These are phyloP conservation scores for Psophocarpus tetragonolobus DNA, from an alignment of 306 rosid species.

Conservation along the genomic window DNA sequence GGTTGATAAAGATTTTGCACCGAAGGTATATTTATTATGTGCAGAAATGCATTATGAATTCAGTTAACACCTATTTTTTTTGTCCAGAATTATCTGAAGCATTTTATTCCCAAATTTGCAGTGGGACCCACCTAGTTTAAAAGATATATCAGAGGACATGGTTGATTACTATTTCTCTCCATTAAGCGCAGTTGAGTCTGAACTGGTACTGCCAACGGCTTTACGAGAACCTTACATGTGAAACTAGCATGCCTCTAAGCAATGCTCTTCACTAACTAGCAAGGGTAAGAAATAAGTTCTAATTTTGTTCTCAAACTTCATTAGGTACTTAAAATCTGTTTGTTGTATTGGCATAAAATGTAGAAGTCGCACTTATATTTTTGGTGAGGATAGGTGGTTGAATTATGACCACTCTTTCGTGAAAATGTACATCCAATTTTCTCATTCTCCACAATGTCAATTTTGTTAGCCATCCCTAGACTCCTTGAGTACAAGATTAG, in stretches of 20 bases:
- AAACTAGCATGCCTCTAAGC: conserved; percentile 14
- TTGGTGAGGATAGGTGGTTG: background rate
- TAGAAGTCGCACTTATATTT: background rate
- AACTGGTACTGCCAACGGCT: conserved; percentile 70
- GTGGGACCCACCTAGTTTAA: conserved; percentile 87
- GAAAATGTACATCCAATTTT: conserved; percentile 20
- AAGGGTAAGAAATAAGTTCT: conserved; percentile 29
- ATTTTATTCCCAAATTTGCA: conserved; percentile 45
- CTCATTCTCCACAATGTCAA: background rate
- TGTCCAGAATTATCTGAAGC: background rate
- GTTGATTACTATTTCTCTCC: conserved; percentile 70
- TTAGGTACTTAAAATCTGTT: background rate
- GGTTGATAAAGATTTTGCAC: conserved; percentile 89
- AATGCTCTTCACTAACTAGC: conserved; percentile 26
- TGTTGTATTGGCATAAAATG: conserved; percentile 35
- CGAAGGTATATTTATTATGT: conserved; percentile 63
- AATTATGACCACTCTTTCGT: background rate
- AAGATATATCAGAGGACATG: conserved; percentile 79
- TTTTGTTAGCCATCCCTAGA: background rate
- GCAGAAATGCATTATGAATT: background rate
- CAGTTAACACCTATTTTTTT: background rate
- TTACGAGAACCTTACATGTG: conserved; percentile 79
- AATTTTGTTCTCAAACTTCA: background rate
- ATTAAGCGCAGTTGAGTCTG: conserved; percentile 60
- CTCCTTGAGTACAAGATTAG: background rate